phyloP scores from a whole-genome alignment of 1,139 yeast species.

The Hemisphaericaspora subhashii region DNA sequence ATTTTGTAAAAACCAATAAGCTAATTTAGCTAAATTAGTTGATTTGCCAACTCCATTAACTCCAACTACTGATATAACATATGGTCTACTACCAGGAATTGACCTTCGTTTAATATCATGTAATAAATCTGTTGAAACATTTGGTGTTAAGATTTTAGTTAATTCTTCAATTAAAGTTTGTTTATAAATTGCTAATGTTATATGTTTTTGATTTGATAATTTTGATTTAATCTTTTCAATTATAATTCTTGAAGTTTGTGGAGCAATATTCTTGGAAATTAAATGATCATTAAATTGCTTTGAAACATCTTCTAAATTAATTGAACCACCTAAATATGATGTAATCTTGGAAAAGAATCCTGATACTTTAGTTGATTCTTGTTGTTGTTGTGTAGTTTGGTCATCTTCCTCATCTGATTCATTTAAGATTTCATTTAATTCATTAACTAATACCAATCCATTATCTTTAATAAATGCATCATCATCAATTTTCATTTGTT shows the following conservation, averaged over 20 bases:
- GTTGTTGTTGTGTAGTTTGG: constrained; percentile 9
- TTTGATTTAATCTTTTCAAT: constrained; percentile 37
- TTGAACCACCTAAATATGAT: constrained; percentile 41
- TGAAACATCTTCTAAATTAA: constrained; percentile 39
- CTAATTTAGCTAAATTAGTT: constrained; percentile 89
- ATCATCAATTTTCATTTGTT: constrained; percentile 27
- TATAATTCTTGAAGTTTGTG: constrained; percentile 39
- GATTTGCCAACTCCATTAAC: constrained; percentile 98
- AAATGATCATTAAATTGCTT: constrained; percentile 46
- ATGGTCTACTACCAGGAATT: constrained; percentile 53
- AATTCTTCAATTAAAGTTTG: constrained; percentile 73
- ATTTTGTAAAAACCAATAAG: constrained; percentile 93
- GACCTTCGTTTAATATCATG: constrained; percentile 68
- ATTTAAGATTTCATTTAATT: constrained; percentile 41
- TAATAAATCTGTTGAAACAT: constrained; percentile 82
- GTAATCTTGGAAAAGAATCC: constrained; percentile 39
- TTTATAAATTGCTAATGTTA: constrained; percentile 37
- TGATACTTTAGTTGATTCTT: constrained; percentile 3
- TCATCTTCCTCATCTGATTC: constrained; percentile 34
- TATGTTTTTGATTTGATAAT: constrained; percentile 28
- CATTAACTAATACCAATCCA: constrained; percentile 44
- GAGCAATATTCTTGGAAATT: constrained; percentile 45
- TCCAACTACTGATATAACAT: constrained; percentile 94
- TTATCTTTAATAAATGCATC: constrained; percentile 39
- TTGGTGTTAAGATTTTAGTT: constrained; percentile 84